Conservation (phyloP, 2,329 filamentous ascomycete genomes). For the Myriosclerotinia curreyana region DNA sequence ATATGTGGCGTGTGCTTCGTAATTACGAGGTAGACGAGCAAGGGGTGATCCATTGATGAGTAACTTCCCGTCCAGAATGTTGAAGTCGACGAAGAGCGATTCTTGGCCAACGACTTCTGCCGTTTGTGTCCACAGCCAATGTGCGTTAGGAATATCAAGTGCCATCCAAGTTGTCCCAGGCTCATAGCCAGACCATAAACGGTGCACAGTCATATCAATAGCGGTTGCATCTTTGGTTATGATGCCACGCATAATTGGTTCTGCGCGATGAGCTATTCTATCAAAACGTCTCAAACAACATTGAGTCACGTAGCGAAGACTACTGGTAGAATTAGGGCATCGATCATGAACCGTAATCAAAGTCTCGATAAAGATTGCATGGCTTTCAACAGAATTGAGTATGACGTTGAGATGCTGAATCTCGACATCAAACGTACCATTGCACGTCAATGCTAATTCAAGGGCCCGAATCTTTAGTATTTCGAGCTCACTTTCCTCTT, state of each 20-base stretch:
- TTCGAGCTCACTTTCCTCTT: conserved; percentile 35
- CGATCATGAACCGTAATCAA: conserved; percentile 42
- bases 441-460: conserved; percentile 45
- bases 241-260: conserved; percentile 25
- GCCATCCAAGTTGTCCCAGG: conserved; percentile 32
- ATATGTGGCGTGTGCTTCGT: conserved; percentile 38
- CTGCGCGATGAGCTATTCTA: conserved; percentile 27
- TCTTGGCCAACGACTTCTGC: conserved; percentile 1
- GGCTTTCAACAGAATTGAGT: conserved; percentile 33
- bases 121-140: conserved; percentile 40
- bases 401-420: conserved; percentile 33
- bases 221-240: neutral
- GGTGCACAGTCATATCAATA: conserved; percentile 24
- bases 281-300: conserved; percentile 19
- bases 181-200: conserved; percentile 37
- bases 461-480: conserved; percentile 40
- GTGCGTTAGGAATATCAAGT: conserved; percentile 33
- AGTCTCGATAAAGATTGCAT: conserved; percentile 42
- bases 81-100: conserved; percentile 44
- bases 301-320: neutral
- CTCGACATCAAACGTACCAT: conserved; percentile 47
- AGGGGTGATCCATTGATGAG: conserved; percentile 52
- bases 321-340: conserved; percentile 40
- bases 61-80: conserved; percentile 51
- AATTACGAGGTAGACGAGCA: conserved; percentile 46